Base-by-base conservation (phyloP, 1,139 yeast genomes). In the Yamadazyma sp. region DNA sequence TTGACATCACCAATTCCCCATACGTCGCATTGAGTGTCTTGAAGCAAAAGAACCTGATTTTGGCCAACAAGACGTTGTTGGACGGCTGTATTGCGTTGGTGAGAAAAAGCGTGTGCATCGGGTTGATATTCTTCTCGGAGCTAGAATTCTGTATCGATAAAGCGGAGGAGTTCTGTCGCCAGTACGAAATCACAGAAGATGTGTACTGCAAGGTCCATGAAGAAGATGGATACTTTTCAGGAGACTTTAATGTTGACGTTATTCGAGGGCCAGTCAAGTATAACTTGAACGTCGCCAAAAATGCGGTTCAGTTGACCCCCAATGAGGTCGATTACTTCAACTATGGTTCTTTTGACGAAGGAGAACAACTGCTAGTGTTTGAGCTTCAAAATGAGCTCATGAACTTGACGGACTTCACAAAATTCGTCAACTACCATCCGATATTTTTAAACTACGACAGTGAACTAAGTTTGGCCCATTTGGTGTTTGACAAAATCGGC, bases 71-170 rank as follows among this genome's bases (percentile, higher is more conserved):
- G 16, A 67, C 71, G 2, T 64, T 76, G 37, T 55, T 76, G 18
- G 85, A 79, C 52, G 83, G 82, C 0, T 76, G 81, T 47, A 54
- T 79, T 17, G 79, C 83, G 1, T 57, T 79, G n/a, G 46, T 69
- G 14, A 60, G 56, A 34, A 48, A 62, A 25, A 46, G 52, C 12
- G 51, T 60, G 0, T 64, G 80, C 35, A 67, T 75, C 11, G 84
- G 83, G 0, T 49, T 77, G 7, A 49, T 79, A 8, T 72, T 76
- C 36, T 77, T 73, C 30, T 71, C 82, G 0, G 80, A 76, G 41
- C 60, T 79, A 41, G 82, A 78, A 45, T 66, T 68, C 44, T 72
- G 76, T 18, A 53, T 79, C 18, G 84, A 79, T 48, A 66, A 64
- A 36, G 50, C 78, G 9, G 56, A 64, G 32, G 62, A 62, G 30